These are phyloP conservation scores for Jasminum sambac DNA, from an alignment of 257 asterid species.

Conservation along the genomic window DNA sequence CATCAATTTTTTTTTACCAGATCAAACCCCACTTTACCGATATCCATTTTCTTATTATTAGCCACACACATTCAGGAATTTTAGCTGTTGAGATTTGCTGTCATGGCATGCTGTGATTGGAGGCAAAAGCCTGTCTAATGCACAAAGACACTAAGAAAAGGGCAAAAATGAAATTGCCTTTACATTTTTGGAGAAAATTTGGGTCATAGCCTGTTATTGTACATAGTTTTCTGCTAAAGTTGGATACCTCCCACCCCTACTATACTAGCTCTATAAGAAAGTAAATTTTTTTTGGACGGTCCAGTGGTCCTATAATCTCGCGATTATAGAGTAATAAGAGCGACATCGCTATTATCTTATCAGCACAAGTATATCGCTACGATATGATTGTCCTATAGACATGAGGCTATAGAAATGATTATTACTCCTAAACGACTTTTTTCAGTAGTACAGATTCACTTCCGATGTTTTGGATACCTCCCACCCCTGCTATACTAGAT, in stretches of 20 bases:
- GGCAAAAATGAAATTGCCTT: conserved; percentile 23
- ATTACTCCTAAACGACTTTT: too few relatives aligned
- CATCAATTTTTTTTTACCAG: too few relatives aligned
- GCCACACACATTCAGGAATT: background rate
- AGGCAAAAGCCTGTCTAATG: conserved; percentile 15
- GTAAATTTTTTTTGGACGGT: too few relatives aligned
- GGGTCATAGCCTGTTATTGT: conserved; percentile 21
- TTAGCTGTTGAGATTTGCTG: conserved; percentile 21
- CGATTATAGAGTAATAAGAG: too few relatives aligned
- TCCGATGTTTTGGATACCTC: too few relatives aligned
- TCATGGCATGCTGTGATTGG: conserved; percentile 36
- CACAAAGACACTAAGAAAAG: conserved; percentile 15
- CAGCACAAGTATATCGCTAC: too few relatives aligned
- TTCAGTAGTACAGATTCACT: too few relatives aligned
- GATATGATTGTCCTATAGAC: too few relatives aligned
- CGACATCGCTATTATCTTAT: too few relatives aligned
- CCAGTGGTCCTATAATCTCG: too few relatives aligned
- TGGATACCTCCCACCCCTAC: conserved; percentile 29
- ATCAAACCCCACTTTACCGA: conserved; percentile 16
- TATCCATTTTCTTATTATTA: background rate
- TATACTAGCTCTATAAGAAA: too few relatives aligned
- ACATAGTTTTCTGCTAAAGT: conserved; percentile 36
- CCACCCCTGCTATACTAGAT: conserved; percentile 18
- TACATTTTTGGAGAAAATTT: conserved; percentile 21
- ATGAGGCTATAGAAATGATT: too few relatives aligned